Percentiles rank a stretch among this genome's conserved stretches.
phyloP scores from a whole-genome alignment of 148 eudicot species.

The Arctostaphylos glauca region DNA sequence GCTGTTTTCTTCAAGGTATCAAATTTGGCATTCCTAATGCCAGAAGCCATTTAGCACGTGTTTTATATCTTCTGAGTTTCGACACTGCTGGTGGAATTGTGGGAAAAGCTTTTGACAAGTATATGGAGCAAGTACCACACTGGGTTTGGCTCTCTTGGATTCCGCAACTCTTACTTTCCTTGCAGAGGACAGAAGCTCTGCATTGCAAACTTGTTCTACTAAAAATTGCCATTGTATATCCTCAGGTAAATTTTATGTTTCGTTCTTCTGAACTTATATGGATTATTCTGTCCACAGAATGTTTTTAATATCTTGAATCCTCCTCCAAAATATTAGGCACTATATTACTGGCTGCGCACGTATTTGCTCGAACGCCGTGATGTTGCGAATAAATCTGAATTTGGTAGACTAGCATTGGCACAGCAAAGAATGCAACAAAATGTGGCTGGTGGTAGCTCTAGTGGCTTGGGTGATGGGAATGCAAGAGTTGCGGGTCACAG shows the following conservation, averaged over 20 bases:
- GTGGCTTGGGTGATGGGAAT: conserved; percentile 53
- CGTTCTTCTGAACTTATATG: conserved; percentile 4
- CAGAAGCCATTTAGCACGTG: conserved; percentile 96
- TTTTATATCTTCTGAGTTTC: conserved; percentile 94
- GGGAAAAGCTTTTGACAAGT: conserved; percentile 92
- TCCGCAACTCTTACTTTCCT: conserved; percentile 86
- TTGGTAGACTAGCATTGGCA: conserved; percentile 84
- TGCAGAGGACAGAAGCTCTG: conserved; percentile 91
- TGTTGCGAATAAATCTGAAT: conserved; percentile 91
- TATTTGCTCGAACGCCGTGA: conserved; percentile 98
- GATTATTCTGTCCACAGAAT: not conserved
- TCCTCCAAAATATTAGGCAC: conserved; percentile 49
- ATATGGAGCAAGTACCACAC: conserved; percentile 86
- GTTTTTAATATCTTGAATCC: not conserved
- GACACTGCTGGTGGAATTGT: conserved; percentile 89
- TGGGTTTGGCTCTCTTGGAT: conserved; percentile 99
- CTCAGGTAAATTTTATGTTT: conserved; percentile 58
- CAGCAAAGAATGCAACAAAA: conserved; percentile 93
- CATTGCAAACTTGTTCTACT: conserved; percentile 92
- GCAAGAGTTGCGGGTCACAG: conserved; percentile 53
- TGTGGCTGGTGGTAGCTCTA: conserved; percentile 47
- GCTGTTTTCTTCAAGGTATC: conserved; percentile 97
- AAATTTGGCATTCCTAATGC: conserved; percentile 91
- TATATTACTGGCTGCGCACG: conserved; percentile 98
- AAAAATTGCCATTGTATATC: conserved; percentile 84